These are phyloP conservation scores for Neurospora sp. DNA, from an alignment of 495 filamentous ascomycete species.

Conservation along the genomic window DNA sequence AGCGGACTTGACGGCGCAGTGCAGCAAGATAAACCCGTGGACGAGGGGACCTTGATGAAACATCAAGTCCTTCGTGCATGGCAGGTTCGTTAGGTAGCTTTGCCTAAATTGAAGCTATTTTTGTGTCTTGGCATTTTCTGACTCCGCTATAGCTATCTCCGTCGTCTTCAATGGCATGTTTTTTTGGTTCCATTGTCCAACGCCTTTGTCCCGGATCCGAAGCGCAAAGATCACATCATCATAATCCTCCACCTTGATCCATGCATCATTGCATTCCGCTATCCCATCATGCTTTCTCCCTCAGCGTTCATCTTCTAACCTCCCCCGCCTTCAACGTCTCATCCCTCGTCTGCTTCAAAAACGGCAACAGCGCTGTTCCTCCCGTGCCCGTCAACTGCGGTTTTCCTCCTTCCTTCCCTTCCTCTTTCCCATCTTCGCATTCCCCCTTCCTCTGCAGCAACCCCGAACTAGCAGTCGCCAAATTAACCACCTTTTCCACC, in stretches of 20 bases:
- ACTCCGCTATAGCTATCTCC: background rate
- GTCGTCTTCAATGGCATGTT: background rate
- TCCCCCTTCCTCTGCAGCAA: no score
- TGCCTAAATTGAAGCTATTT: background rate
- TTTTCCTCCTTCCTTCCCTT: background rate
- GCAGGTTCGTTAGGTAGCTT: background rate
- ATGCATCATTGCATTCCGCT: background rate
- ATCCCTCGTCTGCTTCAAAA: slow-evolving; percentile 88
- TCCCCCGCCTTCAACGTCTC: slow-evolving; percentile 46
- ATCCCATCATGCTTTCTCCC: background rate
- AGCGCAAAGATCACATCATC: background rate
- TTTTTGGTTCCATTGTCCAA: background rate
- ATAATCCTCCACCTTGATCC: no score
- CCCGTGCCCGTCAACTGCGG: slow-evolving; percentile 75
- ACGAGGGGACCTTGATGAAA: background rate
- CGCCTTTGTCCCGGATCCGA: background rate
- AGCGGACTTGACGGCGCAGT: no score
- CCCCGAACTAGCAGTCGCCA: no score
- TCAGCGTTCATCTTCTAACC: background rate
- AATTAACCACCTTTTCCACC: no score
- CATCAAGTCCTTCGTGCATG: background rate
- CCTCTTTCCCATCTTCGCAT: background rate
- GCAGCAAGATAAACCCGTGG: no score
- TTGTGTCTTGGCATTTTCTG: background rate
- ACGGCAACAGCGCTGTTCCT: slow-evolving; percentile 83